Evolutionary conservation across 139 green algal genomes (phyloP).

Genomic region (Nannochloris sp.): DNA sequence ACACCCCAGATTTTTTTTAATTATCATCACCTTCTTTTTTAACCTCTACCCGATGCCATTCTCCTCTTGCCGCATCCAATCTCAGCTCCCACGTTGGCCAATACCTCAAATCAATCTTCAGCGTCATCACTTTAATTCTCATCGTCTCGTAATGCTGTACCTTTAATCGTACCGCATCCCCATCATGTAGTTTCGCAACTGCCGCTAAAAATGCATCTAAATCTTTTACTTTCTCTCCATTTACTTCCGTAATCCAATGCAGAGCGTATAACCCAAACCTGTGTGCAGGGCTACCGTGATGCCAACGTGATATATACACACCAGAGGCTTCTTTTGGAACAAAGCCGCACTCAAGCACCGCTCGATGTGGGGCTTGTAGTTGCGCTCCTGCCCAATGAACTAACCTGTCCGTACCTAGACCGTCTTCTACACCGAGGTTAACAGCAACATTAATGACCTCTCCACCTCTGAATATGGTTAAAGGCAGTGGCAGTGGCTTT

Average conservation of each 20-base stretch:
- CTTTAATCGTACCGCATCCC: slow-evolving; percentile 66
- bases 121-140: slow-evolving; percentile 67
- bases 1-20: too few relatives aligned
- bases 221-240: slow-evolving; percentile 45
- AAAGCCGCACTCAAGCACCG: slow-evolving; percentile 68
- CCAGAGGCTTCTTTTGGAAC: slow-evolving; percentile 45
- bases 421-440: slow-evolving; percentile 50
- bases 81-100: slow-evolving; percentile 75
- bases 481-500: slow-evolving; percentile 9
- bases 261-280: slow-evolving; percentile 82
- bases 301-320: slow-evolving; percentile 67
- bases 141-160: slow-evolving; percentile 62
- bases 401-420: slow-evolving; percentile 69
- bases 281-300: slow-evolving; percentile 77
- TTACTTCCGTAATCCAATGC: slow-evolving; percentile 63
- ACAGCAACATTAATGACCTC: slow-evolving; percentile 49
- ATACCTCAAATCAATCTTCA: slow-evolving; percentile 78
- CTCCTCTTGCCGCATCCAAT: slow-evolving; percentile 39
- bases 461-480: slow-evolving; percentile 41
- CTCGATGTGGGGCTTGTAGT: slow-evolving; percentile 48
- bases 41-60: slow-evolving; percentile 36
- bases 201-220: slow-evolving; percentile 65
- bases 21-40: too few relatives aligned
- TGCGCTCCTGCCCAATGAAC: slow-evolving; percentile 84
- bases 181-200: slow-evolving; percentile 39